Percentiles rank a stretch among this genome's conserved stretches.
phyloP scores from a whole-genome alignment of 805 yeast species.

The Kockiozyma suomiensis region DNA sequence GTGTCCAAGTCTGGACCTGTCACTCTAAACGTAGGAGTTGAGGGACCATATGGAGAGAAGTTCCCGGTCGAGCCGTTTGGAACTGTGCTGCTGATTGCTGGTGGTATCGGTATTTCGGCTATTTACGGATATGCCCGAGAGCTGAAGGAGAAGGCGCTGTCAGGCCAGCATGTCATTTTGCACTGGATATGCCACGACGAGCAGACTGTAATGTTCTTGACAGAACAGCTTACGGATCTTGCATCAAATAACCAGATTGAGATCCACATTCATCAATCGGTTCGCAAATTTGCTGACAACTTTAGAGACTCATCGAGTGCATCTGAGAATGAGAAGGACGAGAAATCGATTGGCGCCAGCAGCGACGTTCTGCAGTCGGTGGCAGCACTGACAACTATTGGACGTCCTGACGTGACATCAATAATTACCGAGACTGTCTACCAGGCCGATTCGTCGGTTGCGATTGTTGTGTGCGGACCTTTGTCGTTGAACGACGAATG shows the following conservation, averaged over 20 bases:
- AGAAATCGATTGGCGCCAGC: not conserved
- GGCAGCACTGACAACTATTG: not conserved
- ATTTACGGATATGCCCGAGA: constrained; percentile 51
- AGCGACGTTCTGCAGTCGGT: not conserved
- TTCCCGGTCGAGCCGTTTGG: constrained; percentile 52
- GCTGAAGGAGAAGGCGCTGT: constrained; percentile 3
- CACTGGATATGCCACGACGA: constrained; percentile 20
- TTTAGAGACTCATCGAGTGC: not conserved
- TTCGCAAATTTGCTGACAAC: not conserved
- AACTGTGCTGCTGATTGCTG: constrained; percentile 57
- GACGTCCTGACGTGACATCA: constrained; percentile 6
- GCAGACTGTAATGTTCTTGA: not conserved
- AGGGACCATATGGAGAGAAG: constrained; percentile 62
- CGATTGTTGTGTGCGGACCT: constrained; percentile 22
- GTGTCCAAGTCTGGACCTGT: not conserved
- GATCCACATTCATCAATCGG: constrained; percentile 14
- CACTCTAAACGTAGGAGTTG: constrained; percentile 42
- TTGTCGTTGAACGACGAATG: constrained; percentile 5
- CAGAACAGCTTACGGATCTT: constrained; percentile 4
- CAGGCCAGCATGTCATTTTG: constrained; percentile 17
- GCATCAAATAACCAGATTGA: not conserved
- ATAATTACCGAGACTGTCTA: not conserved
- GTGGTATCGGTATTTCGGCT: constrained; percentile 69
- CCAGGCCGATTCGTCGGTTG: constrained; percentile 14
- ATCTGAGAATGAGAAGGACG: constrained; percentile 4